These are phyloP conservation scores for Pilasporangium apinafurcum DNA, from an alignment of 352 stramenopile genomes.

Conservation along the genomic window DNA sequence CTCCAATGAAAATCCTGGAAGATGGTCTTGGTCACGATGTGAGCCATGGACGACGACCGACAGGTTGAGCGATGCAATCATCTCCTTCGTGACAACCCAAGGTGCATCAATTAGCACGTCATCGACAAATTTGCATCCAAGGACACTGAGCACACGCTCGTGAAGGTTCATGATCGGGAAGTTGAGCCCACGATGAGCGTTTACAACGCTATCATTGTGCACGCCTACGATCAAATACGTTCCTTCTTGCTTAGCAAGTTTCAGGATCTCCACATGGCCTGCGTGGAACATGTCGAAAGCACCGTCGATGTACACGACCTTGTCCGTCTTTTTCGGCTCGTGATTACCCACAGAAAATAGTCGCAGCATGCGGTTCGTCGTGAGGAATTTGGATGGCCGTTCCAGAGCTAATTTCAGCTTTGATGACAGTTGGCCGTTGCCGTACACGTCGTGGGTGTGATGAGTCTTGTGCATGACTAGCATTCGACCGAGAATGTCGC, in stretches of 20 bases:
- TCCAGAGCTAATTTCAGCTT: constrained; percentile 41
- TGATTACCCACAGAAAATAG: constrained; percentile 88
- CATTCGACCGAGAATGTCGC: constrained; percentile 98
- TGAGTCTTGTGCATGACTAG: constrained; percentile 94
- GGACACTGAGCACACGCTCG: constrained; percentile 94
- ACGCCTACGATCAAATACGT: constrained; percentile 97
- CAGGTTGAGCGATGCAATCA: constrained; percentile 92
- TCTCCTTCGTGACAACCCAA: constrained; percentile 93
- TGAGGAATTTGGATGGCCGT: constrained; percentile 92
- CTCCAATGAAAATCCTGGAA: constrained; percentile 55
- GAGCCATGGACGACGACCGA: constrained; percentile 82
- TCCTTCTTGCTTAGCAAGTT: constrained; percentile 88
- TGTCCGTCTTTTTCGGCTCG: constrained; percentile 84
- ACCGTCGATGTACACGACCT: constrained; percentile 97
- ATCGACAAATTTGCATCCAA: constrained; percentile 96
- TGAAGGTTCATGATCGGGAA: constrained; percentile 99
- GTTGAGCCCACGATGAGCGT: constrained; percentile 85
- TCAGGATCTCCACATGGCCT: constrained; percentile 95
- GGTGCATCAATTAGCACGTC: constrained; percentile 98
- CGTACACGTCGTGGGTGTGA: constrained; percentile 80
- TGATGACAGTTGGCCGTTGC: constrained; percentile 73
- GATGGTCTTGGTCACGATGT: constrained; percentile 70
- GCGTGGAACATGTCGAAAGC: constrained; percentile 99
- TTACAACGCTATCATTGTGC: constrained; percentile 93
- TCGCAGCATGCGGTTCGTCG: constrained; percentile 93